Conservation (phyloP, 306 rosid species). For the Cucumis sativus region Cucumber_9930_V3 NC_026660.2:19734501-19735000, state of each 20-base stretch:
- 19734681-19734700: no score
- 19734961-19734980: conserved; percentile 3
- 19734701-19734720: not conserved
- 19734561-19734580: no score
- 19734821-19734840: conserved; percentile 45
- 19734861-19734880: conserved; percentile 77
- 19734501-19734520: no score
- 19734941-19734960: conserved; percentile 15
- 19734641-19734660: no score
- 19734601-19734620: no score
- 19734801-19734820: not conserved
- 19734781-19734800: not conserved
- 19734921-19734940: conserved; percentile 76
- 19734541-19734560: no score
- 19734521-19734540: no score
- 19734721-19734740: not conserved
- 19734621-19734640: no score
- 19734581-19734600: no score
- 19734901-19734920: conserved; percentile 96
- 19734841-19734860: conserved; percentile 90
- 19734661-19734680: no score
- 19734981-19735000: no score
- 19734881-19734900: conserved; percentile 88
- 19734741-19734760: not conserved
- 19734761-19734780: not conserved